Evolutionary conservation across 2,329 filamentous ascomycete species (phyloP).

Genomic region (Torrubiellomyces zombiae): DNA sequence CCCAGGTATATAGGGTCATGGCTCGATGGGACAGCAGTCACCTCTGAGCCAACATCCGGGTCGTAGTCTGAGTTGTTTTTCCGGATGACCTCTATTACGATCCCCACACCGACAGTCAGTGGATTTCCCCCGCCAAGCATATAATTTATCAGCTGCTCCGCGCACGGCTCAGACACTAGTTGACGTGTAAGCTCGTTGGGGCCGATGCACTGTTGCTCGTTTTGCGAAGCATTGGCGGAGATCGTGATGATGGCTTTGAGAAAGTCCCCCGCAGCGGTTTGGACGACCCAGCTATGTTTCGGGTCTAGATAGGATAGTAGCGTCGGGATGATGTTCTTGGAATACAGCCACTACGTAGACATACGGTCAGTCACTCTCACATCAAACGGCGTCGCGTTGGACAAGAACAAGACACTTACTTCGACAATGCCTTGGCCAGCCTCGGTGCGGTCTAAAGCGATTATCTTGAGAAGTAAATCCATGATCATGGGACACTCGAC

Average conservation of each 20-base stretch:
- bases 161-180: slow-evolving; percentile 71
- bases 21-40: slow-evolving; percentile 62
- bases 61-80: slow-evolving; percentile 99
- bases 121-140: slow-evolving; percentile 93
- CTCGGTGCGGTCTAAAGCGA: slow-evolving; percentile 85
- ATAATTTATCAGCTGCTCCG: slow-evolving; percentile 69
- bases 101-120: slow-evolving; percentile 87
- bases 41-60: slow-evolving; percentile 70
- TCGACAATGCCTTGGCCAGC: slow-evolving; percentile 87
- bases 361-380: background rate
- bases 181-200: slow-evolving; percentile 93
- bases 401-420: slow-evolving; percentile 34
- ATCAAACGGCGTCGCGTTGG: background rate
- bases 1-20: slow-evolving; percentile 93
- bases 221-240: slow-evolving; percentile 92
- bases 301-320: slow-evolving; percentile 76
- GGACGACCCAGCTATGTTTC: slow-evolving; percentile 73
- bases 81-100: slow-evolving; percentile 93
- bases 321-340: slow-evolving; percentile 71
- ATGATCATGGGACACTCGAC: slow-evolving; percentile 97
- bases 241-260: slow-evolving; percentile 98
- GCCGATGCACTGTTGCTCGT: slow-evolving; percentile 96
- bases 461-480: slow-evolving; percentile 92
- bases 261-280: slow-evolving; percentile 93
- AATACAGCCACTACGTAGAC: slow-evolving; percentile 63